Conservation (phyloP, 495 filamentous ascomycete species). For the Viridothelium virens region DNA sequence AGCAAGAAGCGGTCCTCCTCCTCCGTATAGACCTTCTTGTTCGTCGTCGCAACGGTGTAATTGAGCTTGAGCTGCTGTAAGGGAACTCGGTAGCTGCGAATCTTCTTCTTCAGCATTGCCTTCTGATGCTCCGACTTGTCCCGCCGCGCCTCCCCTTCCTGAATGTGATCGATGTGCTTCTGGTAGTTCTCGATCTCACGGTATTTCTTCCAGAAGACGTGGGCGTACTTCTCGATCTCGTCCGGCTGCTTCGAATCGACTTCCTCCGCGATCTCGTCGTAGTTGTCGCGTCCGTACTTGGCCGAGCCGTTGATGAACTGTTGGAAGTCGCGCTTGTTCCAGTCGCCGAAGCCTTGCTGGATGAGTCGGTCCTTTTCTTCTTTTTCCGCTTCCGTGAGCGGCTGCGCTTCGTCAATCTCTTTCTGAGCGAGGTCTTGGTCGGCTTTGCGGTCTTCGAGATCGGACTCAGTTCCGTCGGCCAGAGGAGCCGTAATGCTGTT, state of each 20-base stretch:
- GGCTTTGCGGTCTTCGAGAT: conserved; percentile 72
- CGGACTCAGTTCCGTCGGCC: conserved; percentile 75
- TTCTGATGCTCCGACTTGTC: conserved; percentile 85
- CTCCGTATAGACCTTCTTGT: conserved; percentile 99
- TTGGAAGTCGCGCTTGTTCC: conserved; percentile 97
- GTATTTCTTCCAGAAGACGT: conserved; percentile 91
- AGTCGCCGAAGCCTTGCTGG: conserved; percentile 79
- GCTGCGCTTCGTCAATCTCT: conserved; percentile 83
- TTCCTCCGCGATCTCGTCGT: conserved; percentile 74
- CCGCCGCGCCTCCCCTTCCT: conserved; percentile 82
- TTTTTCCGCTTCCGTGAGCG: conserved; percentile 83
- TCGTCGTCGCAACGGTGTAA: conserved; percentile 96
- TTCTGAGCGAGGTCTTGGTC: conserved; percentile 82
- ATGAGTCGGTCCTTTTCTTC: conserved; percentile 72
- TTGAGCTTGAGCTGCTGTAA: conserved; percentile 97
- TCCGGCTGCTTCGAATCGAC: conserved; percentile 81
- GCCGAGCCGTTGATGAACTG: conserved; percentile 94
- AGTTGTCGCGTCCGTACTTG: conserved; percentile 81
- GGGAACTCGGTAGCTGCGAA: conserved; percentile 90
- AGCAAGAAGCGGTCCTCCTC: conserved; percentile 96
- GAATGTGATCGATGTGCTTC: conserved; percentile 80
- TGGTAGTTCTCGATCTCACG: conserved; percentile 77
- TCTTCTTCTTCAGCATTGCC: conserved; percentile 90
- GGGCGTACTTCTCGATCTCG: conserved; percentile 82
- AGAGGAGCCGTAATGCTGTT: conserved; percentile 88